These are phyloP conservation scores for Aspergillus sergii DNA, from an alignment of 2,329 filamentous ascomycete genomes.

Conservation along the genomic window DNA sequence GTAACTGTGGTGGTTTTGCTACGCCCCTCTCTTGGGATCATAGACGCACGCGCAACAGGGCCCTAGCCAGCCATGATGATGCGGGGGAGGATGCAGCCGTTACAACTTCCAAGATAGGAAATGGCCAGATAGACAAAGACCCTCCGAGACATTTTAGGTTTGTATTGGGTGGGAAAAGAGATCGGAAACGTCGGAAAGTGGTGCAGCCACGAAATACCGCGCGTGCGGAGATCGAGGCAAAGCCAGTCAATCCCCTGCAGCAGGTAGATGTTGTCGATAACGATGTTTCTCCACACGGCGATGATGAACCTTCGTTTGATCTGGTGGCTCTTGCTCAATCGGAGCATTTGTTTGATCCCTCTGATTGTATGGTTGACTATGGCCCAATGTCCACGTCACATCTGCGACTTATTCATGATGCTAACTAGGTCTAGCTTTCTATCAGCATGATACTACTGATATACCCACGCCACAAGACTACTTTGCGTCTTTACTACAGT, in stretches of 20 bases:
- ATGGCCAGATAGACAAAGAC: not conserved
- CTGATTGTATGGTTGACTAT: not conserved
- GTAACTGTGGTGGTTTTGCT: constrained; percentile 18
- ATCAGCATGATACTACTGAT: not conserved
- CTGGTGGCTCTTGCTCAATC: not conserved
- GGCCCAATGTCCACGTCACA: not conserved
- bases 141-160: not conserved
- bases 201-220: not conserved
- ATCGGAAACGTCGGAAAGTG: not conserved
- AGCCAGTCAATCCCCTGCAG: not conserved
- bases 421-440: not conserved
- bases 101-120: not conserved
- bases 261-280: not conserved
- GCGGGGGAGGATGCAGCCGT: not conserved
- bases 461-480: not conserved
- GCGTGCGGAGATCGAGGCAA: not conserved
- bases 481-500: not conserved
- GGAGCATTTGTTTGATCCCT: not conserved
- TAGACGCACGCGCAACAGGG: constrained; percentile 8
- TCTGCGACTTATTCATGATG: not conserved
- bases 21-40: constrained; percentile 19
- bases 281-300: not conserved
- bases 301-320: not conserved
- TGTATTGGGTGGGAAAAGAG: not conserved
- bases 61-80: not conserved